Evolutionary conservation across 805 yeast species (phyloP).

Genomic region (Metschnikowia colocasiae): DNA sequence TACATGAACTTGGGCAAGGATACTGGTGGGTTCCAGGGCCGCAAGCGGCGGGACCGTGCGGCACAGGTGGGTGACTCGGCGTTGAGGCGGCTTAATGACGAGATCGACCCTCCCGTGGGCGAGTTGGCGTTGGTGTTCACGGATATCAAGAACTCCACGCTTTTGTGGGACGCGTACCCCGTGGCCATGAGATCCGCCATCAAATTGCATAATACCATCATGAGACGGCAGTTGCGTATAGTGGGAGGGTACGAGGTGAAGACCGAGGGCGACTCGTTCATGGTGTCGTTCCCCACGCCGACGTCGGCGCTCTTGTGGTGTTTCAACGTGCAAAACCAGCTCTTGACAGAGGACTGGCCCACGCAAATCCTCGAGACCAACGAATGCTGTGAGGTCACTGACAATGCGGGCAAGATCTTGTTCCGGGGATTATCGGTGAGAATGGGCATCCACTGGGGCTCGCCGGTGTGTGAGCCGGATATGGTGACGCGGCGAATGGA

Average conservation of each 20-base stretch:
- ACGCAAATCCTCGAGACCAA: slow-evolving; percentile 79
- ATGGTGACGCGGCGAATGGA: slow-evolving; percentile 97
- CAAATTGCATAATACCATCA: slow-evolving; percentile 85
- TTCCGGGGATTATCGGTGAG: slow-evolving; percentile 91
- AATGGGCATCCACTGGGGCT: slow-evolving; percentile 99
- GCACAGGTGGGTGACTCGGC: slow-evolving; percentile 62
- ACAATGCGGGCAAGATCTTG: slow-evolving; percentile 53
- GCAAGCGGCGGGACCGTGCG: slow-evolving; percentile 43
- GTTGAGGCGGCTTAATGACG: slow-evolving; percentile 79
- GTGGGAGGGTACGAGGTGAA: slow-evolving; percentile 98
- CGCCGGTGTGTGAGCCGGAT: slow-evolving; percentile 93
- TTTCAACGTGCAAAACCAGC: slow-evolving; percentile 82
- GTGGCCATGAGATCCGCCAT: slow-evolving; percentile 96
- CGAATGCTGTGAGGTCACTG: slow-evolving; percentile 79
- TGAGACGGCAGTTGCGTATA: slow-evolving; percentile 89
- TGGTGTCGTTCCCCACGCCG: slow-evolving; percentile 94
- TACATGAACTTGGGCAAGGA: slow-evolving; percentile 40
- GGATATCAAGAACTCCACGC: slow-evolving; percentile 91
- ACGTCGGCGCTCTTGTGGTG: slow-evolving; percentile 92
- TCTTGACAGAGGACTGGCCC: slow-evolving; percentile 90
- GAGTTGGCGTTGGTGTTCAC: slow-evolving; percentile 95
- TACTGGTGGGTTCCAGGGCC: slow-evolving; percentile 30
- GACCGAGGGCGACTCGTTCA: slow-evolving; percentile 98
- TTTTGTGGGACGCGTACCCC: slow-evolving; percentile 90
- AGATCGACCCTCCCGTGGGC: slow-evolving; percentile 92